Evolutionary conservation across 768 basidiomycete genomes (phyloP), one percentile per base, ranked within the genome.

Genomic region (Russula olivacea): DNA sequence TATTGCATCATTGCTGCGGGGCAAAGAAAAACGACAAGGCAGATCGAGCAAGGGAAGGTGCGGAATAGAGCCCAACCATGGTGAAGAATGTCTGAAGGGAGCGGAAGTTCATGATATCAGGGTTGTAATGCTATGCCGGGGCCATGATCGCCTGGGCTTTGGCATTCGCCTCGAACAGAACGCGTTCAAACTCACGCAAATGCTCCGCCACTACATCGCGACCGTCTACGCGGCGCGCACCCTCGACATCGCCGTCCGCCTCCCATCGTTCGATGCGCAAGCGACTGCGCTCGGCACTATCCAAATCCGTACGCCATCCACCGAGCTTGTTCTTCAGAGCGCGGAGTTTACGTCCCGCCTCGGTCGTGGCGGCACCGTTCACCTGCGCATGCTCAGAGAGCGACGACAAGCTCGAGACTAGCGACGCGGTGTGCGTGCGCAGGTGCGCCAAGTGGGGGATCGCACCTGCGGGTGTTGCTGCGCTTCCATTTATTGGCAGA

Each of bases 321-420:
- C 86, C 87, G 34, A 93, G 74, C 68, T 88, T 89, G 69, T 93
- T 92, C 76, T 89, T 91, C 65, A 93, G 74, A 15, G 89, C 88
- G 54, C 92, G 87, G 47, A 95, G 85, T 74, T 90, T 92, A 43
- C 92, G 82, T 51, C 90, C 91, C 0, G 91, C 88, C 61, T 95
- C 92, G 1, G 91, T 85, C 11, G 89, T 87, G 4, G 87, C 88
- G 1, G 89, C 93, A 11, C 87, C 85, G 69, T 92, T 91, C 55
- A 93, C 90, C 71, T 95, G 92, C 15, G 91, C 88, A 63, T 93
- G 89, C 69, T 95, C 92, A 28, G 88, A 91, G 66, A 93, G 83
- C 38, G 85, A 82, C 2, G 85, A 81, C 50, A 95, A 80, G 12
- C 90, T 88, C 25, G 85, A 76, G 51, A 88, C 84, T 56, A 93